Evolutionary conservation across 768 basidiomycete genomes (phyloP).

Genomic region (Solioccasus polychromus): DNA sequence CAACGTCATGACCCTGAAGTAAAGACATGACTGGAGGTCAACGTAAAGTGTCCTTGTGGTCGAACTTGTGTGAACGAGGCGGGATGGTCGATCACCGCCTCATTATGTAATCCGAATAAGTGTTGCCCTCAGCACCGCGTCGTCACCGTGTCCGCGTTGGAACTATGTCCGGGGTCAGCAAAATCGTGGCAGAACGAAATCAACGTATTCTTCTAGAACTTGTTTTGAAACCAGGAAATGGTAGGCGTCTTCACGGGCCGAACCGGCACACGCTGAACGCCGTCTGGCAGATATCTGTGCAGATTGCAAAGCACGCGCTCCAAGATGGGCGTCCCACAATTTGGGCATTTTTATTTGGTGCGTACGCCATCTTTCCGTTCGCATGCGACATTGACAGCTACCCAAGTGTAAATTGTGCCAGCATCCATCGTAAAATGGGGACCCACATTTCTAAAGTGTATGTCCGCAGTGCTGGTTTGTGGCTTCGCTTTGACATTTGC

Average conservation of each 20-base stretch:
- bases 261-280: constrained; percentile 1
- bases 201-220: constrained; percentile 69
- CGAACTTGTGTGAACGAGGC: background rate
- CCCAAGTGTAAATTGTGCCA: constrained; percentile 78
- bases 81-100: background rate
- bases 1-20: constrained; percentile 11
- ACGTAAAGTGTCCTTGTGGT: constrained; percentile 17
- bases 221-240: constrained; percentile 73
- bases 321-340: constrained; percentile 88
- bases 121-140: background rate
- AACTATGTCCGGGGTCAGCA: constrained; percentile 43
- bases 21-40: constrained; percentile 13
- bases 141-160: background rate
- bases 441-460: constrained; percentile 94
- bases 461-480: constrained; percentile 26
- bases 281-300: constrained; percentile 72
- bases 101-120: background rate
- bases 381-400: constrained; percentile 7
- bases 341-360: constrained; percentile 89
- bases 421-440: constrained; percentile 91
- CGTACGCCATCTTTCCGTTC: constrained; percentile 9
- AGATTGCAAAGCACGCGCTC: constrained; percentile 84
- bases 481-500: constrained; percentile 5
- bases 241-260: constrained; percentile 32
- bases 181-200: constrained; percentile 62